These are phyloP conservation scores for Backusella westeae DNA, from an alignment of 192 early-diverging fungal species.

Conservation along the genomic window DNA sequence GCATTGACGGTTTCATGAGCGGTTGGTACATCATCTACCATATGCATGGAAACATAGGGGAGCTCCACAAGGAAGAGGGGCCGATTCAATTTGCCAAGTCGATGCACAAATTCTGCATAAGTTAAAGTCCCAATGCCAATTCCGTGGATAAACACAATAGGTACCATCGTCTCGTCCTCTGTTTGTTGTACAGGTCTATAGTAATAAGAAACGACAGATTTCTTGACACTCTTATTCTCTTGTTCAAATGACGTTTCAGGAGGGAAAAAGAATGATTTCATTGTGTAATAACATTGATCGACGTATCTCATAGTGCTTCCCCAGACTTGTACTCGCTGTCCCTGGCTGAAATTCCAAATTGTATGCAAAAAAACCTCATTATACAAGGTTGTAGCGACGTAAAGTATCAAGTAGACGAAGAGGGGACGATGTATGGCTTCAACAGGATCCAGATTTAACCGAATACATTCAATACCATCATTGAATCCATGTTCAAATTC, in stretches of 20 bases:
- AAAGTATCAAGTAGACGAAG: conserved; percentile 51
- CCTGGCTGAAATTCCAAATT: conserved; percentile 16
- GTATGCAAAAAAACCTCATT: neutral
- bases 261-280: neutral
- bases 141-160: conserved; percentile 70
- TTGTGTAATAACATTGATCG: neutral
- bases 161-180: conserved; percentile 19
- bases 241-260: neutral
- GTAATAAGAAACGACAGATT: neutral
- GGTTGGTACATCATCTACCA: conserved; percentile 53
- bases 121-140: conserved; percentile 58
- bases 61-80: conserved; percentile 56
- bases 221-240: neutral
- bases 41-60: conserved; percentile 64
- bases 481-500: conserved; percentile 45
- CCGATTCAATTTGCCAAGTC: conserved; percentile 41
- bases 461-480: conserved; percentile 48
- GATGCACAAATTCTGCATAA: conserved; percentile 52
- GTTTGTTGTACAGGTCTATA: conserved; percentile 7
- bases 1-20: conserved; percentile 54
- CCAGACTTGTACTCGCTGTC: conserved; percentile 1
- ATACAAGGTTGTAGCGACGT: conserved; percentile 25
- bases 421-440: conserved; percentile 55
- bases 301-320: conserved; percentile 8
- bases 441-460: conserved; percentile 53